Evolutionary conservation across 164 flowering plant genomes (phyloP).

Genomic region (Sextonia rubra): DNA sequence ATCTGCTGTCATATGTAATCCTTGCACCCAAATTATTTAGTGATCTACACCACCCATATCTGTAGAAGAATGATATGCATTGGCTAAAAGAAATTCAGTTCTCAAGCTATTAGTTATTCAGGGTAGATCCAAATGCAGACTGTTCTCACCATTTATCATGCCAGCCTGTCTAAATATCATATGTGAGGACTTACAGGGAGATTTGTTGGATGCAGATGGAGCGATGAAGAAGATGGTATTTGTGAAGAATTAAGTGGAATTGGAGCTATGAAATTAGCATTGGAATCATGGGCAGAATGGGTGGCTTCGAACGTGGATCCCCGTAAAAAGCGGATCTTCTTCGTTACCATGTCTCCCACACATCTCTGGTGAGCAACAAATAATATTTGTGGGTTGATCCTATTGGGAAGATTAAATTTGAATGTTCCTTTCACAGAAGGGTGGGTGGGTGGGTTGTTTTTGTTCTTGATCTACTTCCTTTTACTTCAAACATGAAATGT

Average conservation of each 20-base stretch:
- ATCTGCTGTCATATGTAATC: no score
- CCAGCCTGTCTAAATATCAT: neutral
- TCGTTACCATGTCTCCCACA: conserved; percentile 95
- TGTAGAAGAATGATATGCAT: neutral
- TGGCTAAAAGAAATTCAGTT: neutral
- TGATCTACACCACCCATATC: neutral
- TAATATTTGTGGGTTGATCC: neutral
- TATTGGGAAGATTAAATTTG: neutral
- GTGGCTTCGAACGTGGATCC: conserved; percentile 57
- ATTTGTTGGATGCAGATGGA: conserved; percentile 59
- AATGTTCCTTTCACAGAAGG: neutral
- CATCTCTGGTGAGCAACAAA: conserved; percentile 59
- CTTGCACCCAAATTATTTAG: no score
- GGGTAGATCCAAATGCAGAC: neutral
- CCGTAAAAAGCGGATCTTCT: conserved; percentile 56
- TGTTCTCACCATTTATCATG: neutral
- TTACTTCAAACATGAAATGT: neutral
- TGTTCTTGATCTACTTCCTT: neutral
- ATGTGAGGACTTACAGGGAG: no score
- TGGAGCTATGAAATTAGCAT: conserved; percentile 83
- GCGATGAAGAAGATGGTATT: conserved; percentile 45
- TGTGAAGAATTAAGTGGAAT: conserved; percentile 83
- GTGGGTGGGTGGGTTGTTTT: neutral
- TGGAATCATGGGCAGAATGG: conserved; percentile 92
- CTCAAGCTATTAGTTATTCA: no score